phyloP scores from a whole-genome alignment of 176 grass and related monocot species.

The Themeda triandra region DNA sequence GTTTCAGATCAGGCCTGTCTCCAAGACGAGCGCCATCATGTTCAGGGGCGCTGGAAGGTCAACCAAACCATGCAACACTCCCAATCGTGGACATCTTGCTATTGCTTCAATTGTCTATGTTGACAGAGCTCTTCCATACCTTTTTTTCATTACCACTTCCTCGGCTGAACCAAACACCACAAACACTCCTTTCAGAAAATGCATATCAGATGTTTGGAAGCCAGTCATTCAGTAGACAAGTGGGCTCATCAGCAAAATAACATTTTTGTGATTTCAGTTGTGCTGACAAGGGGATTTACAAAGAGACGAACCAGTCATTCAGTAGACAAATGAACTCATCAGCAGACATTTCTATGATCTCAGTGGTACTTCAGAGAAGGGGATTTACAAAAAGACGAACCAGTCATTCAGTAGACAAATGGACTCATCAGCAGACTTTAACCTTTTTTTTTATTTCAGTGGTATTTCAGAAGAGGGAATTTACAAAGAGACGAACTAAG shows the following conservation, averaged over 20 bases:
- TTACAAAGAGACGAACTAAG: background rate
- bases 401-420: background rate
- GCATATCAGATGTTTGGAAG: too few relatives aligned
- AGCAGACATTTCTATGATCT: background rate
- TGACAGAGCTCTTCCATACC: too few relatives aligned
- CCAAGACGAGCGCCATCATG: too few relatives aligned
- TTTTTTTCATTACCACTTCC: too few relatives aligned
- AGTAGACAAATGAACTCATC: background rate
- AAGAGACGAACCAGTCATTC: background rate
- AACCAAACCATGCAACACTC: too few relatives aligned
- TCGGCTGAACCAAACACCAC: too few relatives aligned
- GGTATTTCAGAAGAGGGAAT: background rate
- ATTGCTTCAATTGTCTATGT: too few relatives aligned
- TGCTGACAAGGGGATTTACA: background rate
- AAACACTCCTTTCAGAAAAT: too few relatives aligned
- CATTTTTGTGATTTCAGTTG: background rate
- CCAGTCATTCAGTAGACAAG: background rate
- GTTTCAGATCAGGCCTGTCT: too few relatives aligned
- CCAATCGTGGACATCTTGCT: too few relatives aligned
- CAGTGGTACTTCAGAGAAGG: background rate
- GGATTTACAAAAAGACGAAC: background rate
- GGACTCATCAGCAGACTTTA: background rate
- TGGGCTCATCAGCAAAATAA: background rate
- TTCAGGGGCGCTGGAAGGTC: too few relatives aligned
- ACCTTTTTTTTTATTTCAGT: background rate